These are phyloP conservation scores for Trichoderma orchidacearum DNA, from an alignment of 495 filamentous ascomycete genomes.

Conservation along the genomic window DNA sequence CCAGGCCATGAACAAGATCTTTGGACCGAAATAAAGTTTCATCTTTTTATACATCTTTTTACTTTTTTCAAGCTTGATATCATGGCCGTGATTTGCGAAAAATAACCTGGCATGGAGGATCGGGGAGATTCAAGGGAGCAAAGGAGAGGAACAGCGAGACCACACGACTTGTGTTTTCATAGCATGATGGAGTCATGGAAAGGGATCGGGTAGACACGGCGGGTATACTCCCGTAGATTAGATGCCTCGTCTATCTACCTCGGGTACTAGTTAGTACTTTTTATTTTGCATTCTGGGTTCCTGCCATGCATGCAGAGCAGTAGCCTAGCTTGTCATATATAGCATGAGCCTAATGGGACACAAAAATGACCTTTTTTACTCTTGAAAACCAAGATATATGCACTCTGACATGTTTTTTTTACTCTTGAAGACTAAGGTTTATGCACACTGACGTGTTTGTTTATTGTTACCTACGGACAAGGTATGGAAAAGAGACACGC, in stretches of 20 bases:
- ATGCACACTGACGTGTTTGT: no score
- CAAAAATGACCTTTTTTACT: no score
- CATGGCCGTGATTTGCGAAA: neutral
- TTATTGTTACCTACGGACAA: no score
- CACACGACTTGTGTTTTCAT: neutral
- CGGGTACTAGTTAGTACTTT: no score
- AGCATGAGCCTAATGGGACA: no score
- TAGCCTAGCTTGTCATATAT: no score
- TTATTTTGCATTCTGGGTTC: no score
- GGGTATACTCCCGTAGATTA: neutral
- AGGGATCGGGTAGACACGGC: neutral
- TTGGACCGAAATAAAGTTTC: slow-evolving; percentile 19
- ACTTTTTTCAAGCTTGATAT: neutral
- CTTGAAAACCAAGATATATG: no score
- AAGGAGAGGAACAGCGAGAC: neutral
- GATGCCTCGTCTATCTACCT: neutral
- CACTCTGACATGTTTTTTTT: no score
- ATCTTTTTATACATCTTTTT: neutral
- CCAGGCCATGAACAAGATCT: slow-evolving; percentile 65
- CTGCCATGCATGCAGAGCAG: no score
- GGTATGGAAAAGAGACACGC: no score
- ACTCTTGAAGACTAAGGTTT: no score
- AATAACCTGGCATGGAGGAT: neutral
- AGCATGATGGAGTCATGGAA: neutral
- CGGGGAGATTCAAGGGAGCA: neutral